Evolutionary conservation across 176 grass and related monocot species (phyloP), one percentile per base, ranked within the genome.

Genomic region (Pharus latifolius): DNA sequence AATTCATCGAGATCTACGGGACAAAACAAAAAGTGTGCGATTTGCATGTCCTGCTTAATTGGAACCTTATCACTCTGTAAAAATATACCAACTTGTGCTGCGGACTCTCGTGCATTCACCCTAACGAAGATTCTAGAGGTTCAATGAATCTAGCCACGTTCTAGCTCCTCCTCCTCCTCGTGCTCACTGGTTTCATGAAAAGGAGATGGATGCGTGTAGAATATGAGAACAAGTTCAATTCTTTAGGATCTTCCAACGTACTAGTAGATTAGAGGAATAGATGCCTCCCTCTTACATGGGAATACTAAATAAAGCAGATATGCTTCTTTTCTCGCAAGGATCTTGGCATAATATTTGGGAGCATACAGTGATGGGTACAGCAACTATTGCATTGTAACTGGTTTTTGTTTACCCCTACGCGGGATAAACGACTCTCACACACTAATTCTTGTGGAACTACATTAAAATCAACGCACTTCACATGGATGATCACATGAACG

Each of bases 121-220:
- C 12, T 14, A 48, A 19, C 42, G 7, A 24, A 15, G 13, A 3
- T 37, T 25, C 5, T 61, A 28, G 30, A 50, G 44, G 72, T 74
- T 62, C 72, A 63, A 62, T 51, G 72, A 63, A 63, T 63, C 45
- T 74, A 35, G 56, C 31, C 71, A n/a, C 22, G 42, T 4, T 10
- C 15, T 30, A 17, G 30, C 3, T 55, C n/a, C 50, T 30, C 30
- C 61, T 59, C 20, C 5, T 22, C 7, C 10, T 30, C 30, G 19
- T 12, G 69, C 35, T 18, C 27, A 3, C 33, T n/a, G 16, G 20
- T 40, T 37, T 40, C 10, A 40, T 17, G 38, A 26, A 7, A 48
- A 8, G 17, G n/a, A 24, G 38, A 48, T 0, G 31, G 29, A 46
- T 28, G 24, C 27, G 32, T 17, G 20, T 13, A 23, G 71, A 25